These are phyloP conservation scores for Ogataea glucozyma DNA, from an alignment of 805 yeast genomes.

Conservation along the genomic window DNA sequence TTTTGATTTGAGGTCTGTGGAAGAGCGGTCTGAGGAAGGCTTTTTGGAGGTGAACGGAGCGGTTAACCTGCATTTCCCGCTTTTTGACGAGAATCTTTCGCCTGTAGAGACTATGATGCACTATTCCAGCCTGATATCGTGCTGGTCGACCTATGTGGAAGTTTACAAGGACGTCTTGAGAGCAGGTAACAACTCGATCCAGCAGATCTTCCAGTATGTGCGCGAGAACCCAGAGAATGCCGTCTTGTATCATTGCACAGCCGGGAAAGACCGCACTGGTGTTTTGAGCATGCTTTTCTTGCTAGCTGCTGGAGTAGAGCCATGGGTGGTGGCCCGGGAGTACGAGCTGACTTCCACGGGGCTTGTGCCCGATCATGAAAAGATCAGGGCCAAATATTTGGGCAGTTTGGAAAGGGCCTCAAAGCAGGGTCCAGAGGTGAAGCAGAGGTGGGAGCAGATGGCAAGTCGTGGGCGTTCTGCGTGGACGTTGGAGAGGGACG, in stretches of 20 bases:
- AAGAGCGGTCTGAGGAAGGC: constrained; percentile 53
- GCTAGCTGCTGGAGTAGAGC: constrained; percentile 63
- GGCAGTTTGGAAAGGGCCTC: constrained; percentile 29
- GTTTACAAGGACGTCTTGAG: constrained; percentile 62
- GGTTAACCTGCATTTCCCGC: constrained; percentile 54
- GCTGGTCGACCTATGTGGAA: constrained; percentile 61
- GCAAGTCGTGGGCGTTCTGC: constrained; percentile 40
- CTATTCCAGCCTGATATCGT: constrained; percentile 53
- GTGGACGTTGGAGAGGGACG: constrained; percentile 49
- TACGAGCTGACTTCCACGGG: constrained; percentile 76
- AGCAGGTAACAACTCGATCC: constrained; percentile 49
- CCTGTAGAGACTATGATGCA: constrained; percentile 64
- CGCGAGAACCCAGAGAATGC: constrained; percentile 53
- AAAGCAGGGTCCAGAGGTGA: constrained; percentile 23
- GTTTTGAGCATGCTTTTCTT: constrained; percentile 67
- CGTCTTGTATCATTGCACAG: constrained; percentile 74
- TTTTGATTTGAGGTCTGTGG: constrained; percentile 67
- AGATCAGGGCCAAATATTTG: constrained; percentile 38
- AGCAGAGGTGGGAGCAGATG: constrained; percentile 25
- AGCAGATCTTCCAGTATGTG: constrained; percentile 52
- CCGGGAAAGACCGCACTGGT: constrained; percentile 88
- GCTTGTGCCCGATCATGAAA: constrained; percentile 48
- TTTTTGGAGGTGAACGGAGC: constrained; percentile 47
- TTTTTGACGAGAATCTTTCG: constrained; percentile 56
- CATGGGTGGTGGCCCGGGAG: constrained; percentile 65